Conservation (phyloP, 139 green algal species). For the Dunaliella sp. region DNA sequence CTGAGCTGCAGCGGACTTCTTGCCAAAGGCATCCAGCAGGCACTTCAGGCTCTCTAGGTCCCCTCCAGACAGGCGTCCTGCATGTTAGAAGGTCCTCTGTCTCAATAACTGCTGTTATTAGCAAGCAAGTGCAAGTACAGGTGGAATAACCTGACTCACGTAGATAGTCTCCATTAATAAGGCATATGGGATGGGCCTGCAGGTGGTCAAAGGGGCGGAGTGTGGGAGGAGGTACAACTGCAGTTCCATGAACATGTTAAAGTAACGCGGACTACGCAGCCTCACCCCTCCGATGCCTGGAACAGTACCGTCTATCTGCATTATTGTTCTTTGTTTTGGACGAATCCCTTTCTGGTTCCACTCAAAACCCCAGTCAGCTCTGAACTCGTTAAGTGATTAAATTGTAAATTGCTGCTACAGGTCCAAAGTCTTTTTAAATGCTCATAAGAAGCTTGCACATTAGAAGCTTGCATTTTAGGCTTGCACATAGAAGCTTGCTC, state of each 20-base stretch:
- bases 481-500: too few species aligned
- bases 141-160: neutral
- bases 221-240: neutral
- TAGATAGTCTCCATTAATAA: neutral
- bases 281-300: neutral
- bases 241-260: neutral
- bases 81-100: neutral
- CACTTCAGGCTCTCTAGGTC: constrained; percentile 14
- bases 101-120: too few species aligned
- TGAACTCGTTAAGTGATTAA: too few species aligned
- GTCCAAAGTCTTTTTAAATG: too few species aligned
- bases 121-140: neutral
- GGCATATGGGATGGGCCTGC: neutral
- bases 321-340: too few species aligned
- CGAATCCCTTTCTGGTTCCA: too few species aligned
- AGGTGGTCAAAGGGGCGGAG: neutral
- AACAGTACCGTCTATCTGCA: too few species aligned
- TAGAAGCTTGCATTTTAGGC: too few species aligned
- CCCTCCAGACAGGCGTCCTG: constrained; percentile 12
- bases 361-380: too few species aligned
- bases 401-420: too few species aligned
- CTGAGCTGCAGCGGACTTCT: constrained; percentile 32
- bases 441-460: too few species aligned
- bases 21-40: constrained; percentile 32
- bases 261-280: neutral